Conservation (phyloP, 2,329 filamentous ascomycete species). For the Beauveria caledonica region DNA sequence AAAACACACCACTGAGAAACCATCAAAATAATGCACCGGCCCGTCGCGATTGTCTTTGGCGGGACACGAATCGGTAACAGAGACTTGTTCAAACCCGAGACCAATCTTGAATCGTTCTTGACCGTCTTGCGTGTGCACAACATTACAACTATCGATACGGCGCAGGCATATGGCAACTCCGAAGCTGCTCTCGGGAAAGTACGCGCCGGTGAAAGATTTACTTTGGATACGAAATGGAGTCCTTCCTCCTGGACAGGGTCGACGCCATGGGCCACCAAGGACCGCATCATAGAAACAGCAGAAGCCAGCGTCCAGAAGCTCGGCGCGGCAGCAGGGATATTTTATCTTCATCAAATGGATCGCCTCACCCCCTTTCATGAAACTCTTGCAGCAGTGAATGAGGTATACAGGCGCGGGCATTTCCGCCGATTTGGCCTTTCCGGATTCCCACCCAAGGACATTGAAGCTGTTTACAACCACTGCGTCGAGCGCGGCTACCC, state of each 20-base stretch:
- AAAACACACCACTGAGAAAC: not conserved
- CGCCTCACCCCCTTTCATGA: slow-evolving; percentile 12
- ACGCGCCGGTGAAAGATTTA: slow-evolving; percentile 12
- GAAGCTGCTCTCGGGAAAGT: slow-evolving; percentile 11
- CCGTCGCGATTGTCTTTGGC: slow-evolving; percentile 12
- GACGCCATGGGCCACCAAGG: slow-evolving; percentile 11
- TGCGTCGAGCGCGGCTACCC: slow-evolving; percentile 10
- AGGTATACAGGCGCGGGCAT: slow-evolving; percentile 9
- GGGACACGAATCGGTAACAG: slow-evolving; percentile 14
- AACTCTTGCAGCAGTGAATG: slow-evolving; percentile 14
- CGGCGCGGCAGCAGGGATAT: slow-evolving; percentile 10
- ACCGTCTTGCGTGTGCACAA: slow-evolving; percentile 7
- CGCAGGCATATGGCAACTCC: slow-evolving; percentile 14
- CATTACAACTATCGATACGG: slow-evolving; percentile 13
- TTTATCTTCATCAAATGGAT: slow-evolving; percentile 15
- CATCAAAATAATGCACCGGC: not conserved
- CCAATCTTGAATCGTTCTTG: slow-evolving; percentile 5
- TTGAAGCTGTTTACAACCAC: slow-evolving; percentile 12
- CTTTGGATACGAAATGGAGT: slow-evolving; percentile 16
- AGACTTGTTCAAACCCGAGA: slow-evolving; percentile 12
- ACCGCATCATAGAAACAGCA: slow-evolving; percentile 11
- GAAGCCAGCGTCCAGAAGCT: slow-evolving; percentile 13
- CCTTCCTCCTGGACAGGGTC: slow-evolving; percentile 12
- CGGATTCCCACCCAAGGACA: slow-evolving; percentile 12
- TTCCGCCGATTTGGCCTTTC: slow-evolving; percentile 14